Conservation (phyloP, 139 green algal species). For the Bryopsis sp. region DNA sequence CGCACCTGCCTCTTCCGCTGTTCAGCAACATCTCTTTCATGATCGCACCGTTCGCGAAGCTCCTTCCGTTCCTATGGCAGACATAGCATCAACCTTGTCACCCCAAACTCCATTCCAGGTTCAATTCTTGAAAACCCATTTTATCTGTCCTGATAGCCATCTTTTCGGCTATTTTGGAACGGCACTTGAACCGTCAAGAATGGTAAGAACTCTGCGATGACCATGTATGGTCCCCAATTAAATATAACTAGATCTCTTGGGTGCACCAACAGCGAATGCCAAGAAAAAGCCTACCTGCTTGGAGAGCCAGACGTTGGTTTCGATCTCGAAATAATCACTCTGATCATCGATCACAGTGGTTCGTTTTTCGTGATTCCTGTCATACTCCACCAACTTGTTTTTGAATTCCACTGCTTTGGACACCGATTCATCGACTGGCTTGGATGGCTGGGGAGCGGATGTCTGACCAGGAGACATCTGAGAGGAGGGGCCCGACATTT, state of each 20-base stretch:
- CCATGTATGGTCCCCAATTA: no score
- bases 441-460: not conserved
- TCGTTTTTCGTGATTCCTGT: slow-evolving; percentile 64
- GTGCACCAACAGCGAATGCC: no score
- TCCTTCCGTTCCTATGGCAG: slow-evolving; percentile 17
- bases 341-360: slow-evolving; percentile 91
- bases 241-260: no score
- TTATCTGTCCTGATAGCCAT: no score
- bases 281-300: no score
- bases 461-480: no score
- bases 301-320: slow-evolving; percentile 87
- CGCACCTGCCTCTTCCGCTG: not conserved
- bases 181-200: no score
- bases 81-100: not conserved
- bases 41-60: not conserved
- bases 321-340: slow-evolving; percentile 87
- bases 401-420: slow-evolving; percentile 31
- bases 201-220: no score
- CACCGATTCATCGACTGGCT: not conserved
- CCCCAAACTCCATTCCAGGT: no score
- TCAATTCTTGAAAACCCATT: no score
- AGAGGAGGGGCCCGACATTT: not conserved
- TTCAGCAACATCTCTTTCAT: slow-evolving; percentile 1
- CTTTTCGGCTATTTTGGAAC: no score
- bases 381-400: slow-evolving; percentile 61